phyloP scores from a whole-genome alignment of 306 rosid genomes.

The Cucurbita maxima region DNA sequence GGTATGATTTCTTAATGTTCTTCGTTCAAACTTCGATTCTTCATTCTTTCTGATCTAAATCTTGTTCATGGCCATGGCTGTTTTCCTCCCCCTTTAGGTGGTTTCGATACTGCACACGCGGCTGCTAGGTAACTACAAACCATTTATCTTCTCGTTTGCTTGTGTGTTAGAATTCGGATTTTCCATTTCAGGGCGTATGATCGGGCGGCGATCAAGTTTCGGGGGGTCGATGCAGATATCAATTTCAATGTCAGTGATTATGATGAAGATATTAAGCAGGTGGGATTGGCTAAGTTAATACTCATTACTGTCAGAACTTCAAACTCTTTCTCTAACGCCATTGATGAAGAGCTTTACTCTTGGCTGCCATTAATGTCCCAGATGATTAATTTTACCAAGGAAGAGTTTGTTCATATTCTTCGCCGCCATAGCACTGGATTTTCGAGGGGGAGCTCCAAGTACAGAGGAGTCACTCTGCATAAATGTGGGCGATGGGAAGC shows the following conservation, averaged over 20 bases:
- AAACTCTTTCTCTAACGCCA: neutral
- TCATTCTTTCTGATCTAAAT: neutral
- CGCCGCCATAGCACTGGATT: conserved; percentile 92
- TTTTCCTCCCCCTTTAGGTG: conserved; percentile 28
- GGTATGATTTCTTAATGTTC: conserved; percentile 20
- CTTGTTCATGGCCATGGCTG: neutral
- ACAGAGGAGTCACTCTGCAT: conserved; percentile 88
- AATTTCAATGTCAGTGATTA: conserved; percentile 67
- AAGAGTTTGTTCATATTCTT: conserved; percentile 78
- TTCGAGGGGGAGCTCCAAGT: conserved; percentile 83
- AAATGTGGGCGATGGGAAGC: conserved; percentile 99
- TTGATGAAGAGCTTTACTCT: neutral
- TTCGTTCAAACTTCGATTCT: neutral
- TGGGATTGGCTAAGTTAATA: conserved; percentile 1
- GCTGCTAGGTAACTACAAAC: conserved; percentile 51
- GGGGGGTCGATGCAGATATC: conserved; percentile 86
- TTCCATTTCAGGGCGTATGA: conserved; percentile 62
- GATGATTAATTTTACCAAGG: conserved; percentile 78
- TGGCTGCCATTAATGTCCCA: conserved; percentile 14
- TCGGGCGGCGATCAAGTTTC: conserved; percentile 91
- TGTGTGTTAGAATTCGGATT: neutral
- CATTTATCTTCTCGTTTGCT: neutral
- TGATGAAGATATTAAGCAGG: conserved; percentile 87
- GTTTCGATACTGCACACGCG: conserved; percentile 90
- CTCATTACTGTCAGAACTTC: neutral